phyloP scores from a whole-genome alignment of 768 basidiomycete species.

The Podaxis sp. region DNA sequence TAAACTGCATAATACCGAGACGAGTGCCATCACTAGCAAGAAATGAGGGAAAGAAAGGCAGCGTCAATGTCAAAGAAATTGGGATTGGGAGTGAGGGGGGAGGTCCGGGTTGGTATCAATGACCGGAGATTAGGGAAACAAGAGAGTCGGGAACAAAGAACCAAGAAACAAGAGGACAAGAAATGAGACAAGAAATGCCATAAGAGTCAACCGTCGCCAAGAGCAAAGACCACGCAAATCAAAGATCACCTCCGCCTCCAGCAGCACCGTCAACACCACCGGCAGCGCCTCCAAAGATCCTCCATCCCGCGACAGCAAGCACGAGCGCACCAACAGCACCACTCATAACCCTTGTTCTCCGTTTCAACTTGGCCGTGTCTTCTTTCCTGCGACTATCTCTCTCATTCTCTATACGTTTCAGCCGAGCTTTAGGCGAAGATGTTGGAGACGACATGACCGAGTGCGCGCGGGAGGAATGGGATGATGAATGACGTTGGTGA shows the following conservation, averaged over 20 bases:
- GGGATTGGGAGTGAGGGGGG: not conserved
- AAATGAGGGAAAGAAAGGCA: not conserved
- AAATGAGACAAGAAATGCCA: not conserved
- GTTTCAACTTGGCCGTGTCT: slow-evolving; percentile 36
- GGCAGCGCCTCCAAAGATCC: slow-evolving; percentile 33
- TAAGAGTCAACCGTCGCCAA: not conserved
- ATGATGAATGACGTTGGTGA: not conserved
- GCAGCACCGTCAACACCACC: slow-evolving; percentile 25
- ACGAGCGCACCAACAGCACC: slow-evolving; percentile 27
- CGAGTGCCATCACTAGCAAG: not conserved
- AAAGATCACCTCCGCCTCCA: not conserved
- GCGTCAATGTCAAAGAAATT: not conserved
- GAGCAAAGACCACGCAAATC: not conserved
- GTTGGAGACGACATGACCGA: not conserved
- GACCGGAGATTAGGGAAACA: no score
- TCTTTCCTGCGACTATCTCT: slow-evolving; percentile 18
- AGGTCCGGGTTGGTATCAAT: no score
- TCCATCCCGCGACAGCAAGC: slow-evolving; percentile 33
- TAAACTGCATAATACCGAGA: not conserved
- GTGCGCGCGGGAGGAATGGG: not conserved
- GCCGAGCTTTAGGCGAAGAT: not conserved
- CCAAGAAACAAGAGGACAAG: no score
- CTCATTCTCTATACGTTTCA: not conserved
- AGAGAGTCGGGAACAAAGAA: no score
- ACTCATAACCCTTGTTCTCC: slow-evolving; percentile 22